Evolutionary conservation across 2,329 filamentous ascomycete species (phyloP), one percentile per base, ranked within the genome.

Genomic region (Malbranchea zuffiana): DNA sequence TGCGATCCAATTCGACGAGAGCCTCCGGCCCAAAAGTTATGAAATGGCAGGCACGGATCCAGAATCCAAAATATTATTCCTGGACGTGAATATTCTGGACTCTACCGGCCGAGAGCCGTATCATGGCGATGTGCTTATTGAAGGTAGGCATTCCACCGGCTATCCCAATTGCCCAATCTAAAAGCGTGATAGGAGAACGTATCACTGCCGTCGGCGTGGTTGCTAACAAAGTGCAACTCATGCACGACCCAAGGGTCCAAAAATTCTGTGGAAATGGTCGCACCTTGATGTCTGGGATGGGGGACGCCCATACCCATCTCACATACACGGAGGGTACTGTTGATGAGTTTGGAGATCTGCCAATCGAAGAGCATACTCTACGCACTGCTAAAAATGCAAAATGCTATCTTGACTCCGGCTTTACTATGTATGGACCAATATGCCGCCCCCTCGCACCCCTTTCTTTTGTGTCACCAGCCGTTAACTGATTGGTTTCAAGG

Each of bases 241-340:
- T 42, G 7, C 44, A 46, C 16, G 50, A 62, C 21, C 41, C 53
- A 4, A 52, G 50, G 16, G 55, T 65, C 6, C 52, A 57, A 21
- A 49, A 60, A 18, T 50, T 66, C 29, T 37, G 62, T 4, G 65
- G 63, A 1, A 48, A 48, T 10, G 63, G 63, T 1, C 51, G 65
- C 13, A 70, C 67, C 1, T 44, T 71, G 17, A 69, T 70, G 61
- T 60, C 59, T n/a, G 67, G 67, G 1, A 51, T 70, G 0, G 63
- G 65, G 1, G 67, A 71, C 41, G 61, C 64, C 0, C 67, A 71
- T 46, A 63, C 65, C 0, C 66, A 69, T 43, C 56, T 70, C 5
- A 63, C 60, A 3, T 71, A 66, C 67, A 69, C 69, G 38, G 56
- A 56, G 4, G 56, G 60, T 4, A 60, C 65, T 35, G 53, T 70